phyloP scores from a whole-genome alignment of 352 stramenopile genomes.

The Thalassiosira livingstoniorum region DNA sequence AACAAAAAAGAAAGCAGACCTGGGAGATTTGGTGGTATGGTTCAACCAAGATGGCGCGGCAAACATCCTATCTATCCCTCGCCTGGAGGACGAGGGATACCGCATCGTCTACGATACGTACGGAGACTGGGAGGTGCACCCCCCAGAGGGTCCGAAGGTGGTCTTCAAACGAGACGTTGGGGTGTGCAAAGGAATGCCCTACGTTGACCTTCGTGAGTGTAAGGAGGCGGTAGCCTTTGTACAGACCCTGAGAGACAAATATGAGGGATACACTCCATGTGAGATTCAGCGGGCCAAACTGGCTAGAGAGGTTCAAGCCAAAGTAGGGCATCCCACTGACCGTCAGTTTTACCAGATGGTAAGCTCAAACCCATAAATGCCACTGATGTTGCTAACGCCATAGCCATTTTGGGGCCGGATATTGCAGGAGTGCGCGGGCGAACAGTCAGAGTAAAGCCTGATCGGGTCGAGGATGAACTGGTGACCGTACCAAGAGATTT shows the following conservation, averaged over 20 bases:
- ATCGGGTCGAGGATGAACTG: not conserved
- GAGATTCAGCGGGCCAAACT: not conserved
- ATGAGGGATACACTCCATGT: not conserved
- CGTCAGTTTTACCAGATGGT: not conserved
- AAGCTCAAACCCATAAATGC: not conserved
- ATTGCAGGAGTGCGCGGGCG: not conserved
- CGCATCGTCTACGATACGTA: not conserved
- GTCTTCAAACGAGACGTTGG: not conserved
- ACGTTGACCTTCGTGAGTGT: slow-evolving; percentile 2
- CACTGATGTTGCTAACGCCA: slow-evolving; percentile 1
- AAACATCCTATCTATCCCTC: slow-evolving; percentile 18
- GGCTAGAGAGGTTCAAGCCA: not conserved
- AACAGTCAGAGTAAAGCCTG: not conserved
- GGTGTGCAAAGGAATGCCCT: slow-evolving; percentile 7
- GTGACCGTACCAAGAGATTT: not conserved
- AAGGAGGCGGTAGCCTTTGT: not conserved
- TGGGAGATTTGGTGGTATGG: not conserved
- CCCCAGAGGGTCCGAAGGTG: not conserved
- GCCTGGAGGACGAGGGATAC: not conserved
- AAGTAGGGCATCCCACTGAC: not conserved
- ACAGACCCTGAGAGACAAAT: not conserved
- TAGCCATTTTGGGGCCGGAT: not conserved
- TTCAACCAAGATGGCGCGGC: not conserved
- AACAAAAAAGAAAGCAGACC: not conserved
- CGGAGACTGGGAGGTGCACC: not conserved